Conservation (phyloP, 371 early-diverging fungal species). For the Funneliformis caledonium region DNA sequence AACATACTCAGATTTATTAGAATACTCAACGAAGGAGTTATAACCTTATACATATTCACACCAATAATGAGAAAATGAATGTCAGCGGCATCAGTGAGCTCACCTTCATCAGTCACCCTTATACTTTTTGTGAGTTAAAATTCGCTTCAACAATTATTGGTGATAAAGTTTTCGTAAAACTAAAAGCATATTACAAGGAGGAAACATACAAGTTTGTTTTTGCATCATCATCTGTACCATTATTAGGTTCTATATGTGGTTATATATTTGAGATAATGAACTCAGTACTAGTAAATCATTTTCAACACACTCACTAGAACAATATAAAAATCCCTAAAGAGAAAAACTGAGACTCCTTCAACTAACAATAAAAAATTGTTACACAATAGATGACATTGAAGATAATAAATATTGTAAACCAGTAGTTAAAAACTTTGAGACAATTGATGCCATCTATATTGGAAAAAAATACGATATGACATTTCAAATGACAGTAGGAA, state of each 20-base stretch:
- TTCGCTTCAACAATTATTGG: slow-evolving; percentile 28
- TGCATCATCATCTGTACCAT: background rate
- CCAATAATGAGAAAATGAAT: background rate
- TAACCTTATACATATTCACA: slow-evolving; percentile 27
- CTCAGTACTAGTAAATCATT: background rate
- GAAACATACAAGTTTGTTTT: background rate
- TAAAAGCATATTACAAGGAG: slow-evolving; percentile 2
- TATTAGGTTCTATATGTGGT: background rate
- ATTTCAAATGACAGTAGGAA: slow-evolving; percentile 22
- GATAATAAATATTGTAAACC: slow-evolving; percentile 19
- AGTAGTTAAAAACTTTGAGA: background rate
- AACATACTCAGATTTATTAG: slow-evolving; percentile 21
- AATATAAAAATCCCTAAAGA: background rate
- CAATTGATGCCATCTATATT: slow-evolving; percentile 23
- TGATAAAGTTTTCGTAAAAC: background rate
- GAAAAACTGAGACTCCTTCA: background rate
- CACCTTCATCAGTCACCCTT: background rate
- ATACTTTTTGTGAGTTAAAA: background rate
- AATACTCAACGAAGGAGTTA: background rate
- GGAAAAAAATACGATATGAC: background rate
- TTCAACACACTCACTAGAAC: background rate
- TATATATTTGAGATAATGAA: background rate
- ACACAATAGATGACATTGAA: slow-evolving; percentile 14
- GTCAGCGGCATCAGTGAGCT: background rate
- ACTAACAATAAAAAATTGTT: background rate